A percentile compares a stretch with the other conserved stretches of the same genome.
These are phyloP conservation scores for Monilinia vaccinii-corymbosi DNA, from an alignment of 2,329 filamentous ascomycete species.

Conservation along the genomic window DNA sequence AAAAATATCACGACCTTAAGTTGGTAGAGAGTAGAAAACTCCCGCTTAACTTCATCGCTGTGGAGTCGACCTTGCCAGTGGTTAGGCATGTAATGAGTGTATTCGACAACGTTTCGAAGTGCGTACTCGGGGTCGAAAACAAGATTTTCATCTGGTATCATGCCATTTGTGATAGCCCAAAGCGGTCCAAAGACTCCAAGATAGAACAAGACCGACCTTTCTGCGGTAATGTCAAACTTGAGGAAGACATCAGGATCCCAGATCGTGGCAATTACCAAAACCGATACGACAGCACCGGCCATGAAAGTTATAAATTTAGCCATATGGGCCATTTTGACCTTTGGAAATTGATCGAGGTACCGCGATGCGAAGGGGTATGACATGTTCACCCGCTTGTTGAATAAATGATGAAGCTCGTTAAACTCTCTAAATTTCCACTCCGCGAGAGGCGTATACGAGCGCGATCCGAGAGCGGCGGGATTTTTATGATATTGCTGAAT, in stretches of 20 bases:
- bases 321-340: conserved; percentile 81
- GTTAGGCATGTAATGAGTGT: conserved; percentile 82
- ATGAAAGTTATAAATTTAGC: conserved; percentile 82
- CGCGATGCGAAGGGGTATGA: conserved; percentile 87
- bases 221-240: conserved; percentile 81
- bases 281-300: conserved; percentile 74
- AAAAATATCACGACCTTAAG: conserved; percentile 86
- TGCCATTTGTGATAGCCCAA: conserved; percentile 74
- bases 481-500: conserved; percentile 90
- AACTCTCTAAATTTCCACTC: conserved; percentile 99
- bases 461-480: conserved; percentile 73
- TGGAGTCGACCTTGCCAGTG: conserved; percentile 89
- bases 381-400: conserved; percentile 83
- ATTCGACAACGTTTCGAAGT: conserved; percentile 79
- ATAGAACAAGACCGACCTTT: conserved; percentile 85
- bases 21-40: conserved; percentile 87
- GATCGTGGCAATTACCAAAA: conserved; percentile 76
- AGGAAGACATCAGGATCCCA: conserved; percentile 86
- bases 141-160: conserved; percentile 77
- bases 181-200: conserved; percentile 72
- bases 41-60: conserved; percentile 82
- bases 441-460: conserved; percentile 85
- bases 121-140: conserved; percentile 91
- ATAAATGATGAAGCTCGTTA: conserved; percentile 90
- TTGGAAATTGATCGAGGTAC: conserved; percentile 94